phyloP scores from a whole-genome alignment of 2,329 filamentous ascomycete species.

The Tolypocladium ovalisporum region DNA sequence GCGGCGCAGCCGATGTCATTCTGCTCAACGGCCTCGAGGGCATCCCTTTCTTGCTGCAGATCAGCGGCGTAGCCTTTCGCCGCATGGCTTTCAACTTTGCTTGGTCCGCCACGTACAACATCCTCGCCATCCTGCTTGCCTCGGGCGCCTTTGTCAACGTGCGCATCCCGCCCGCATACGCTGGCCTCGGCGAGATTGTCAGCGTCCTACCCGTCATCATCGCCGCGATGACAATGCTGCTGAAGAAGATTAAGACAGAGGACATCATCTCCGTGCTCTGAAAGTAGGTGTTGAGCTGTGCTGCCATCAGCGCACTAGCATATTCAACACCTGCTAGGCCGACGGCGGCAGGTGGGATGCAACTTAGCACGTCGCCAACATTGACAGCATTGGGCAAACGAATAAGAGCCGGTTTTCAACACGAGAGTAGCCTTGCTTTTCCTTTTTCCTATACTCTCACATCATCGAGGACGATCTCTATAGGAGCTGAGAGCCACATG shows the following conservation, averaged over 20 bases:
- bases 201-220: slow-evolving; percentile 52
- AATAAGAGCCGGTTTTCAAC: too few species aligned
- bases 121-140: slow-evolving; percentile 48
- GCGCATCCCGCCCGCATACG: slow-evolving; percentile 36
- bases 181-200: slow-evolving; percentile 53
- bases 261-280: background rate
- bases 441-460: too few species aligned
- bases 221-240: slow-evolving; percentile 17
- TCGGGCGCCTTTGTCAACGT: slow-evolving; percentile 44
- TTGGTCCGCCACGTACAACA: slow-evolving; percentile 53
- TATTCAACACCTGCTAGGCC: slow-evolving; percentile 2
- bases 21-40: slow-evolving; percentile 41
- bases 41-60: slow-evolving; percentile 38
- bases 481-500: background rate
- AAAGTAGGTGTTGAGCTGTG: background rate
- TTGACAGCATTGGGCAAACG: background rate
- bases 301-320: background rate
- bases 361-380: too few species aligned
- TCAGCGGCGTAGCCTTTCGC: slow-evolving; percentile 23
- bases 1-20: slow-evolving; percentile 45
- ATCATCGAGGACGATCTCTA: too few species aligned
- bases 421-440: background rate
- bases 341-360: background rate
- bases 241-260: slow-evolving; percentile 7
- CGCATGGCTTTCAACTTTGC: slow-evolving; percentile 49